These are phyloP conservation scores for Yamadazyma dendronema DNA, from an alignment of 1,139 yeast species.

Conservation along the genomic window DNA sequence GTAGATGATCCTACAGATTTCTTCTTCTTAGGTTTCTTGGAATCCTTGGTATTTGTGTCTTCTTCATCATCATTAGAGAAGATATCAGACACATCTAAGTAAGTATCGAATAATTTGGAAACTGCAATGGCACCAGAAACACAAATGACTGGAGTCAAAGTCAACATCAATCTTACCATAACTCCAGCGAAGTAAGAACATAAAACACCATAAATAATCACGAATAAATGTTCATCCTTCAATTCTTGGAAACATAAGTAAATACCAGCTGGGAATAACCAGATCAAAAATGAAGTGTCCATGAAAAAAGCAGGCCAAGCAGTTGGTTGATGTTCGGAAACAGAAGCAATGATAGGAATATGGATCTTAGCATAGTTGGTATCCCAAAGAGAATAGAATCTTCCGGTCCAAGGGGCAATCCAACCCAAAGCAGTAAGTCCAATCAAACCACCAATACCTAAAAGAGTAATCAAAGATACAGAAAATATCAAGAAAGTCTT, in stretches of 20 bases:
- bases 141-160: slow-evolving; percentile 94
- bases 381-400: slow-evolving; percentile 98
- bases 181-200: slow-evolving; percentile 99
- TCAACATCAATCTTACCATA: slow-evolving; percentile 97
- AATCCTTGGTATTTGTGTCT: slow-evolving; percentile 4
- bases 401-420: slow-evolving; percentile 99
- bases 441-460: slow-evolving; percentile 72
- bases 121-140: slow-evolving; percentile 85
- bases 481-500: slow-evolving; percentile 66
- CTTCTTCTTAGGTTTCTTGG: slow-evolving; percentile 1
- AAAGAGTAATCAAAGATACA: slow-evolving; percentile 48
- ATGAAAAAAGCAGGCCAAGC: slow-evolving; percentile 99
- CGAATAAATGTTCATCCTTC: slow-evolving; percentile 88
- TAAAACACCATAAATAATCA: slow-evolving; percentile 84
- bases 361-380: slow-evolving; percentile 96
- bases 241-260: slow-evolving; percentile 87
- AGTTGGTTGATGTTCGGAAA: slow-evolving; percentile 98
- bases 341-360: slow-evolving; percentile 98
- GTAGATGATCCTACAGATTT: slow-evolving; percentile 15
- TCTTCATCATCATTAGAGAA: slow-evolving; percentile 5
- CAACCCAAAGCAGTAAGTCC: slow-evolving; percentile 85
- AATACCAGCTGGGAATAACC: slow-evolving; percentile 99
- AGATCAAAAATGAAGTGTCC: slow-evolving; percentile 87
- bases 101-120: slow-evolving; percentile 80
- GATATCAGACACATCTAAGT: slow-evolving; percentile 62